phyloP scores from a whole-genome alignment of 2,329 filamentous ascomycete species.

The Penicillium decumbens region DNA sequence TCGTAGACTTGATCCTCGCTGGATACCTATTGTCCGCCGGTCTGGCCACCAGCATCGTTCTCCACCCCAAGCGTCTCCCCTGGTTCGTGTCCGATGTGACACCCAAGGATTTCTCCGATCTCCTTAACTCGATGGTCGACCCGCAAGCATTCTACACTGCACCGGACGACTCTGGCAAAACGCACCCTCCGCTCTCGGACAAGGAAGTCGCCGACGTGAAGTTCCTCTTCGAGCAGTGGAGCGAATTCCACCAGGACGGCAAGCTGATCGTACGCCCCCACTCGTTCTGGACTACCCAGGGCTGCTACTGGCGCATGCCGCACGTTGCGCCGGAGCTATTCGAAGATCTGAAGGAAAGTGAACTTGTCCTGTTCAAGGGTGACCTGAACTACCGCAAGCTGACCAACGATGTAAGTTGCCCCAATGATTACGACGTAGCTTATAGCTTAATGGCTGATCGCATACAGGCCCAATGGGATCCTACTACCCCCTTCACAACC shows the following conservation, averaged over 20 bases:
- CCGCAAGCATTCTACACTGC: slow-evolving; percentile 75
- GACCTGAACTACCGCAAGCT: slow-evolving; percentile 96
- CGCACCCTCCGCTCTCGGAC: slow-evolving; percentile 59
- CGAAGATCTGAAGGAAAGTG: slow-evolving; percentile 73
- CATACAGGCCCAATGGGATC: slow-evolving; percentile 69
- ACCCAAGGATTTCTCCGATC: slow-evolving; percentile 75
- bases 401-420: slow-evolving; percentile 69
- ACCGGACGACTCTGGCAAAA: slow-evolving; percentile 59
- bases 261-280: slow-evolving; percentile 79
- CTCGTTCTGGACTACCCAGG: slow-evolving; percentile 82
- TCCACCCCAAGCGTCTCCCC: slow-evolving; percentile 91
- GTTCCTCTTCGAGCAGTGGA: slow-evolving; percentile 82
- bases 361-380: slow-evolving; percentile 93
- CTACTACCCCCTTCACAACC: slow-evolving; percentile 77
- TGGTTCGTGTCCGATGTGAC: slow-evolving; percentile 98
- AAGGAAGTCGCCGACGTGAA: slow-evolving; percentile 63
- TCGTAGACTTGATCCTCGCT: slow-evolving; percentile 86
- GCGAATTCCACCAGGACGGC: slow-evolving; percentile 71
- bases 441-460: not conserved
- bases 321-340: slow-evolving; percentile 61
- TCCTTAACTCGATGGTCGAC: slow-evolving; percentile 73
- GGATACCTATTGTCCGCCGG: slow-evolving; percentile 82
- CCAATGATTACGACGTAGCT: not conserved
- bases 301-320: slow-evolving; percentile 85
- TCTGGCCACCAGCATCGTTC: slow-evolving; percentile 77